Evolutionary conservation across 1,139 yeast genomes (phyloP).

Genomic region (Hemisphaericaspora xylofermentans): DNA sequence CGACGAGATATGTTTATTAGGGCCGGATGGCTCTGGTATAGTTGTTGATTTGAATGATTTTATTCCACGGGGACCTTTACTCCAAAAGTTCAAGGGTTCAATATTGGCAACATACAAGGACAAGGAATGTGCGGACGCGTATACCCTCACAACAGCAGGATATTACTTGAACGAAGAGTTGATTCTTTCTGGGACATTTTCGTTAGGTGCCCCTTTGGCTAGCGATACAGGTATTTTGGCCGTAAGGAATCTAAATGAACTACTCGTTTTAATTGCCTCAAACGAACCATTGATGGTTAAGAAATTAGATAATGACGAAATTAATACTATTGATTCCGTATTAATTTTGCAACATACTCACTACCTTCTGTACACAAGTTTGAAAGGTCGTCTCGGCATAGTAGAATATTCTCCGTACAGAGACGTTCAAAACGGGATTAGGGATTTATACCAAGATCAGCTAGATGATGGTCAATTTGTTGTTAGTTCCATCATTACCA

Average conservation of each 20-base stretch:
- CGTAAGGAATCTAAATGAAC: neutral
- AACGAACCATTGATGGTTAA: neutral
- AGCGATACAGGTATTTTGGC: neutral
- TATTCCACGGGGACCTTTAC: neutral
- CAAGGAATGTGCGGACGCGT: neutral
- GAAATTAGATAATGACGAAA: slow-evolving; percentile 1
- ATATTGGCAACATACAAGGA: neutral
- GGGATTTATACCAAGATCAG: neutral
- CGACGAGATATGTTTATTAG: neutral
- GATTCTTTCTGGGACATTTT: neutral
- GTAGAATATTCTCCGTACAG: neutral
- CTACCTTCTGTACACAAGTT: neutral
- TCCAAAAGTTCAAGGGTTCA: neutral
- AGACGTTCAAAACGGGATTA: neutral
- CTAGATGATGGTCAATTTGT: neutral
- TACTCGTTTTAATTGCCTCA: neutral
- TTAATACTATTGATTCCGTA: slow-evolving; percentile 2
- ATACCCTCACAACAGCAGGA: neutral
- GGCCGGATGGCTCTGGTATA: neutral
- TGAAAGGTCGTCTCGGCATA: neutral
- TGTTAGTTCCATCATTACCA: neutral
- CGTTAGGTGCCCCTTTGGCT: neutral
- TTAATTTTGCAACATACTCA: neutral
- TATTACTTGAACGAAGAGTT: neutral
- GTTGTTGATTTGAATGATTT: neutral